A percentile compares a stretch with the other conserved stretches of the same genome.
Conservation (phyloP, 1,139 yeast species). For the Diutina neorugosa region DNA sequence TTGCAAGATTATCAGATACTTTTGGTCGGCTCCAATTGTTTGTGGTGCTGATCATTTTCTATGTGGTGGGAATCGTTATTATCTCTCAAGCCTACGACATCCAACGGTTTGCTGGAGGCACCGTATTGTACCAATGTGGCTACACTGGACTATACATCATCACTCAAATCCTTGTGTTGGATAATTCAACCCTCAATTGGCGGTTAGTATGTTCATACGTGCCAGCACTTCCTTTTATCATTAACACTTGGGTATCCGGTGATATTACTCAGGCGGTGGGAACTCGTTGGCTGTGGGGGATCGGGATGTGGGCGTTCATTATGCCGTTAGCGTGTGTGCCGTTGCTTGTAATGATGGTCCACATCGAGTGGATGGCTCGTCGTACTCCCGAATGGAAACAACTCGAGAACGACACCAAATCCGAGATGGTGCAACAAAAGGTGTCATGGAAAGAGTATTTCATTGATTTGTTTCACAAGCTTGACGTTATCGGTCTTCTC, state of each 20-base stretch:
- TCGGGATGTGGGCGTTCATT: constrained; percentile 74
- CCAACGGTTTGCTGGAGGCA: constrained; percentile 1
- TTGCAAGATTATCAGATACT: background rate
- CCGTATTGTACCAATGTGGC: background rate
- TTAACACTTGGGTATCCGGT: constrained; percentile 3
- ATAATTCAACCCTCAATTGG: constrained; percentile 7
- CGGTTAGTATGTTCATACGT: constrained; percentile 8
- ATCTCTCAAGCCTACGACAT: constrained; percentile 1
- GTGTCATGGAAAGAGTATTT: background rate
- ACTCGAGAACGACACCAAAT: constrained; percentile 6
- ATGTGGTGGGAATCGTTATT: constrained; percentile 3
- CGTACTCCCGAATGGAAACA: constrained; percentile 32
- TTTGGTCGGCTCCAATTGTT: constrained; percentile 3
- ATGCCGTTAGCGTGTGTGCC: constrained; percentile 57
- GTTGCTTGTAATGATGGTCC: constrained; percentile 36
- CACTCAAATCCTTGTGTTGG: background rate
- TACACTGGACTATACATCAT: background rate
- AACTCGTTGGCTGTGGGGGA: constrained; percentile 10
- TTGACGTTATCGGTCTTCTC: constrained; percentile 4
- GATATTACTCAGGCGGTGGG: background rate
- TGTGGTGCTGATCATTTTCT: background rate
- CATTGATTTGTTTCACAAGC: background rate
- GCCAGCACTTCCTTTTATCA: constrained; percentile 1
- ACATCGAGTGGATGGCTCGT: constrained; percentile 43
- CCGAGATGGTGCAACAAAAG: constrained; percentile 7